Conservation (phyloP, 768 basidiomycete species). For the Crassisporium funariophilum region DNA sequence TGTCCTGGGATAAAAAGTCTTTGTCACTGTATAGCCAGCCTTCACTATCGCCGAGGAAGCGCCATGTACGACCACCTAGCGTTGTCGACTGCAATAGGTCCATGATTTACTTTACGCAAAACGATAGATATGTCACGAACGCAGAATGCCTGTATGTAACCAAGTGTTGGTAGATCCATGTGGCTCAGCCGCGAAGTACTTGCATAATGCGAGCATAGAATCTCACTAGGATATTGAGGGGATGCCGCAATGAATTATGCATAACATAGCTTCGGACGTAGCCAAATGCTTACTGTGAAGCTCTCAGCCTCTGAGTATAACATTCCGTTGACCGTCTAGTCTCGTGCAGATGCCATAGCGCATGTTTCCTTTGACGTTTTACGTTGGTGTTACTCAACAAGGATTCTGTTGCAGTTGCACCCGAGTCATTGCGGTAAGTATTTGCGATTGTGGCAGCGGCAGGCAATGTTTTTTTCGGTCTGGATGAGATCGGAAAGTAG, state of each 20-base stretch:
- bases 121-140: conserved; percentile 30
- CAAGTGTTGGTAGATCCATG: conserved; percentile 33
- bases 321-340: conserved; percentile 9
- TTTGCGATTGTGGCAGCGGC: conserved; percentile 12
- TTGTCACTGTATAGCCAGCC: conserved; percentile 49
- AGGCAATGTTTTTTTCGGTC: conserved; percentile 25
- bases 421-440: not conserved
- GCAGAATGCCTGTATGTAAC: conserved; percentile 48
- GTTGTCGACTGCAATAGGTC: conserved; percentile 31
- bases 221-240: conserved; percentile 32
- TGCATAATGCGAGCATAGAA: conserved; percentile 41
- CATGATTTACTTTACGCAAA: not conserved
- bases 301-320: conserved; percentile 7
- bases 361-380: conserved; percentile 5
- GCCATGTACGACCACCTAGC: conserved; percentile 31
- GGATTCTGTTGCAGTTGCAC: not conserved
- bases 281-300: conserved; percentile 20
- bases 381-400: not conserved
- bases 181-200: conserved; percentile 35
- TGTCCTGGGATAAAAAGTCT: conserved; percentile 1
- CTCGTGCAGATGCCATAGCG: conserved; percentile 17
- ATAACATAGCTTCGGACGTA: not conserved
- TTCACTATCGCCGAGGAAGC: conserved; percentile 51
- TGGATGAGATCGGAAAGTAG: conserved; percentile 57
- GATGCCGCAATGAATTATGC: not conserved